Percentiles rank a stretch among this genome's conserved stretches.
Evolutionary conservation across 2,329 filamentous ascomycete species (phyloP).

Genomic region (Monosporascus sp.): DNA sequence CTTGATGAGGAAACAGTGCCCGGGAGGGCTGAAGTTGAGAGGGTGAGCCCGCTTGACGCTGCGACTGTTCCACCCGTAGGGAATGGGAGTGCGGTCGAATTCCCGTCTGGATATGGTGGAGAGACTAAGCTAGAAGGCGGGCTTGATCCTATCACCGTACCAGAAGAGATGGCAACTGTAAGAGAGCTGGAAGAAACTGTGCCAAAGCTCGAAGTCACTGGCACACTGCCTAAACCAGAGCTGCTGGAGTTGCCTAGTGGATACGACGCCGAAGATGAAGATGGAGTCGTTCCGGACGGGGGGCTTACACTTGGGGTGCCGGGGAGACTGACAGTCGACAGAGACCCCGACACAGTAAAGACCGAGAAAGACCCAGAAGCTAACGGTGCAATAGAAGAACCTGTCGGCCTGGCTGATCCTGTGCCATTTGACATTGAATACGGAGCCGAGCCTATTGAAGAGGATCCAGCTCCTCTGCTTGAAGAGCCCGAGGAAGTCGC

Average conservation of each 20-base stretch:
- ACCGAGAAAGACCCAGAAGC: not conserved
- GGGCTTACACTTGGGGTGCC: not conserved
- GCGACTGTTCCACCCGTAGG: not conserved
- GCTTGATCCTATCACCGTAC: not conserved
- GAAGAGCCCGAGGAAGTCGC: too few relatives aligned
- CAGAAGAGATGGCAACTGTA: not conserved
- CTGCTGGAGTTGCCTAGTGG: not conserved
- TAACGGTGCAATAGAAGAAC: not conserved
- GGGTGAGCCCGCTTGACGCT: not conserved
- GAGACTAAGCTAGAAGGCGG: not conserved
- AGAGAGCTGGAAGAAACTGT: not conserved
- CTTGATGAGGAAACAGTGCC: too few relatives aligned
- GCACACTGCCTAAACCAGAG: not conserved
- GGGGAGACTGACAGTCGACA: not conserved
- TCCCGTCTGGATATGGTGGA: not conserved
- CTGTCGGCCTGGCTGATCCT: too few relatives aligned
- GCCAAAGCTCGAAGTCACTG: not conserved
- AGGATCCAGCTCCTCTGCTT: too few relatives aligned
- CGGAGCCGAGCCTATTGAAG: too few relatives aligned
- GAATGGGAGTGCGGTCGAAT: not conserved
- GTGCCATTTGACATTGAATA: too few relatives aligned
- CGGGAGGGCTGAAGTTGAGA: not conserved
- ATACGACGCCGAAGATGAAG: not conserved
- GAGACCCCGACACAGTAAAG: not conserved
- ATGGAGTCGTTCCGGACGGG: not conserved